Percentiles rank a stretch among this genome's conserved stretches.
These are phyloP conservation scores for Trametes punicea DNA, from an alignment of 768 basidiomycete species.

Conservation along the genomic window DNA sequence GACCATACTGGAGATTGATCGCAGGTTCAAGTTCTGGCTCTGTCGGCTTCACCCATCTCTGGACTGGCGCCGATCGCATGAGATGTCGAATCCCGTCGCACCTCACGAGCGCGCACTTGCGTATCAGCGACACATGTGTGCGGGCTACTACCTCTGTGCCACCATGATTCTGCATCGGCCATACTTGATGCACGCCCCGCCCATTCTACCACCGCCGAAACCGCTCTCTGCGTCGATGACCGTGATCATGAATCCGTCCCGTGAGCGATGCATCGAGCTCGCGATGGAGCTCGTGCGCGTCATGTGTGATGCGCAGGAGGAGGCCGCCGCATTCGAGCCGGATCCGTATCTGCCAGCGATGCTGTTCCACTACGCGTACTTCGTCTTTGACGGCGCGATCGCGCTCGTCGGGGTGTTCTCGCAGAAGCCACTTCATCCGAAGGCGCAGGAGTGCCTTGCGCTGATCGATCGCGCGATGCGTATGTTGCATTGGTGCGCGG, in stretches of 20 bases:
- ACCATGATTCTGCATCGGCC: conserved; percentile 45
- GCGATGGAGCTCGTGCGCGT: conserved; percentile 43
- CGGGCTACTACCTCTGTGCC: conserved; percentile 45
- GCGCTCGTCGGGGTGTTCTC: conserved; percentile 42
- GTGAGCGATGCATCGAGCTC: conserved; percentile 37
- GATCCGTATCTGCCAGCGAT: conserved; percentile 10
- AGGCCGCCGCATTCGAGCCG: conserved; percentile 21
- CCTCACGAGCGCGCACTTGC: conserved; percentile 33
- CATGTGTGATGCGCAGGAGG: conserved; percentile 39
- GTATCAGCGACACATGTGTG: conserved; percentile 42
- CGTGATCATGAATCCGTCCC: conserved; percentile 31
- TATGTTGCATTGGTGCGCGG: conserved; percentile 30
- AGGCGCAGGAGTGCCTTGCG: conserved; percentile 34
- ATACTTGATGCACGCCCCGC: conserved; percentile 35
- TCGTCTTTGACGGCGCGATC: conserved; percentile 45
- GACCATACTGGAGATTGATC: conserved; percentile 41
- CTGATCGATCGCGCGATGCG: conserved; percentile 38
- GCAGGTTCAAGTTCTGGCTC: conserved; percentile 44
- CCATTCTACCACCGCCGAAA: conserved; percentile 21
- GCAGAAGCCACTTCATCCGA: conserved; percentile 36
- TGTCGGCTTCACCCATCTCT: conserved; percentile 39
- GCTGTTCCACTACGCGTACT: conserved; percentile 24
- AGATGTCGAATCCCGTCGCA: conserved; percentile 1
- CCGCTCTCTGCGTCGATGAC: conserved; percentile 22
- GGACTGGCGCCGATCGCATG: conserved; percentile 31